Percentiles rank a stretch among this genome's conserved stretches.
Conservation (phyloP, 139 green algal genomes). For the Astrephomene gubernaculifera region DNA sequence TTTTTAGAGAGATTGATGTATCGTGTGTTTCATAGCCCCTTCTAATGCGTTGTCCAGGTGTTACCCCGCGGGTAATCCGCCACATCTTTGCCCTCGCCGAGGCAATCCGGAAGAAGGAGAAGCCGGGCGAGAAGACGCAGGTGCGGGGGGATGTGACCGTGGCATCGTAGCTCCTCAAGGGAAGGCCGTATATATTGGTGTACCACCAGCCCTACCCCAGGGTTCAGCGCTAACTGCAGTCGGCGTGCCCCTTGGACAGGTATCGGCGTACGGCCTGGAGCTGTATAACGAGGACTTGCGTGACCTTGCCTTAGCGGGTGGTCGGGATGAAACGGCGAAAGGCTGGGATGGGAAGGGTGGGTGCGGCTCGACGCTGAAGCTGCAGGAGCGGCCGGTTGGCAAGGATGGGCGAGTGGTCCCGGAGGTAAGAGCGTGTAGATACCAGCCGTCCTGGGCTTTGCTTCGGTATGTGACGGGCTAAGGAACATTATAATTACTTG, state of each 20-base stretch:
- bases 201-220: no score
- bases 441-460: background rate
- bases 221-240: no score
- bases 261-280: conserved; percentile 69
- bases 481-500: no score
- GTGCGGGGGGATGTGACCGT: conserved; percentile 27
- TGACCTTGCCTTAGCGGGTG: conserved; percentile 59
- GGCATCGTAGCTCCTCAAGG: background rate
- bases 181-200: background rate
- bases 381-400: conserved; percentile 64
- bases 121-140: conserved; percentile 67
- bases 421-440: no score
- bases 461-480: background rate
- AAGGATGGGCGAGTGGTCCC: conserved; percentile 66
- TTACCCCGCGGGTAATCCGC: conserved; percentile 68
- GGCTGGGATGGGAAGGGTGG: conserved; percentile 46
- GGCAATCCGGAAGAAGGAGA: conserved; percentile 55
- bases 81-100: conserved; percentile 66
- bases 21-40: background rate
- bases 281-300: conserved; percentile 85
- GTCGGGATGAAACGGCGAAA: conserved; percentile 23
- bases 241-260: conserved; percentile 40
- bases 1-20: background rate
- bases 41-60: conserved; percentile 42
- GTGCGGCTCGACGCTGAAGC: conserved; percentile 47